Percentiles rank a stretch among this genome's conserved stretches.
Evolutionary conservation across 2,329 filamentous ascomycete genomes (phyloP).

Genomic region (Calonectria fujianensis): DNA sequence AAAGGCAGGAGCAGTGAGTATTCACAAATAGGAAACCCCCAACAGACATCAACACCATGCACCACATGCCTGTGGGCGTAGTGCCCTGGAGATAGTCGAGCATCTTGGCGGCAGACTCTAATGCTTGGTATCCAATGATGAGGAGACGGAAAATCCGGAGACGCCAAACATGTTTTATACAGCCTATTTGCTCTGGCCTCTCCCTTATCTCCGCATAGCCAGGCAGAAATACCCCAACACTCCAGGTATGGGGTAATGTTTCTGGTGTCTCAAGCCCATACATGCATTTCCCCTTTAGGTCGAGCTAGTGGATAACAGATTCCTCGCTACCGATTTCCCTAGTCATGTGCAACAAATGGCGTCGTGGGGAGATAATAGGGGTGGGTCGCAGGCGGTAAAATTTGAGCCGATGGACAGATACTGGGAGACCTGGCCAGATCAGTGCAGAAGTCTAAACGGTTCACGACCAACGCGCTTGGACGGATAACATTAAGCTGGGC

Average conservation of each 20-base stretch:
- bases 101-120: not conserved
- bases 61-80: constrained; percentile 22
- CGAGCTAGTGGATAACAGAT: constrained; percentile 27
- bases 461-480: not conserved
- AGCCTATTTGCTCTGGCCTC: not conserved
- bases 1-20: not conserved
- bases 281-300: not conserved
- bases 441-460: not conserved
- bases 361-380: constrained; percentile 9
- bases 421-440: constrained; percentile 1
- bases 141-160: not conserved
- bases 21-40: constrained; percentile 17
- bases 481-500: constrained; percentile 21
- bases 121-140: constrained; percentile 1
- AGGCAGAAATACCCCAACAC: not conserved
- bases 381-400: constrained; percentile 25
- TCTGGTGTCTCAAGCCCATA: not conserved
- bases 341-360: constrained; percentile 21
- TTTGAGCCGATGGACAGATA: constrained; percentile 18
- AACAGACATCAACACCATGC: constrained; percentile 18
- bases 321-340: constrained; percentile 4
- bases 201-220: constrained; percentile 13
- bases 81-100: constrained; percentile 14
- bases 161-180: constrained; percentile 17
- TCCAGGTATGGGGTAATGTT: not conserved